Base-by-base conservation (phyloP, 2,329 filamentous ascomycete species). In the Biscogniauxia marginata region DNA sequence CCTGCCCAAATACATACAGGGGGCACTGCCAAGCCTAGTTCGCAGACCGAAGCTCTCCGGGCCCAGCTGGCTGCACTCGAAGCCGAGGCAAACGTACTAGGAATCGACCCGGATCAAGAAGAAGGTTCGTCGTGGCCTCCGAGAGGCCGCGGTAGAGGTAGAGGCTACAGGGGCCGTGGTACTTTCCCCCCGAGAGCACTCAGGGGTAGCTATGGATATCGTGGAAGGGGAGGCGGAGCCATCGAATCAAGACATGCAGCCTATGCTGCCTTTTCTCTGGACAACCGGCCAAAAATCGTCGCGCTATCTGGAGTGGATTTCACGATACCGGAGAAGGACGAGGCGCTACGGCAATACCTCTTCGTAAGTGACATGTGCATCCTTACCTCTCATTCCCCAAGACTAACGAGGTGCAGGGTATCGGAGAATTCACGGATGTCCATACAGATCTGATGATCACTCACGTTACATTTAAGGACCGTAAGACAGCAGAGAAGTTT, bases 201-300 rank as follows among this genome's bases (percentile, higher is more conserved):
- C 53, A 60, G 78, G 49, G 78, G 79, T 11, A 73, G 74, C 0
- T 77, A 75, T 54, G 70, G 77, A 46, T 79, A 80, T 25, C 76
- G 79, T 51, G 79, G 81, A 48, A 74, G 73, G 18, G 67, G 75
- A 2, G 69, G 70, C 21, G 68, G 69, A 8, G 70, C 68, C 22
- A 64, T 71, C 7, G 73, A 72, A 50, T 69, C 67, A 46, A 69
- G 70, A 23, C 71, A 73, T 7, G 79, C 80, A 2, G 81, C 80
- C 0, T 86, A 85, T 63, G 83, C 80, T 3, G 79, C 81, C 25
- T 88, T 87, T 63, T 87, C 87, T 18, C 78, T 95, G 20, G 90
- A 95, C 67, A 92, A 93, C 69, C 80, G 90, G 46, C 87, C 90
- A 0, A 88, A 83, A 69, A 86, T 81, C 59, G 76, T 95, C 8